Evolutionary conservation across 768 basidiomycete species (phyloP).

Genomic region (Candolleomyces efflorescens): DNA sequence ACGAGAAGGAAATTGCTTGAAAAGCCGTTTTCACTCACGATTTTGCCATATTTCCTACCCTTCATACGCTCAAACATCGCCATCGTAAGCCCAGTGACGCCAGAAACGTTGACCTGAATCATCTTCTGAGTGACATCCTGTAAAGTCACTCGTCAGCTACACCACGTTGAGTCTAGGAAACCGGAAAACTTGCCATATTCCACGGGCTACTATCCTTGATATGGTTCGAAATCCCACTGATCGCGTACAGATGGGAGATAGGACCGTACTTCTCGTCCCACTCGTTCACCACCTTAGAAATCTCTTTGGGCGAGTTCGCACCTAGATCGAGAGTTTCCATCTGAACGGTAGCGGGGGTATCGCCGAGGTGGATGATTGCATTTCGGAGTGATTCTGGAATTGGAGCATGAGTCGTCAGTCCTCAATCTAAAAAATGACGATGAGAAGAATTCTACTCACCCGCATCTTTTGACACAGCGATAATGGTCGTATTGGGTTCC

Average conservation of each 20-base stretch:
- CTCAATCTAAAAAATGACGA: background rate
- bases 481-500: constrained; percentile 21
- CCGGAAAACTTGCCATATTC: constrained; percentile 16
- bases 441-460: constrained; percentile 15
- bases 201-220: constrained; percentile 15
- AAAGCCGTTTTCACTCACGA: constrained; percentile 15
- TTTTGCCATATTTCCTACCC: constrained; percentile 22
- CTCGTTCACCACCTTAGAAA: constrained; percentile 14
- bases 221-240: constrained; percentile 22
- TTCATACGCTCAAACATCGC: constrained; percentile 29
- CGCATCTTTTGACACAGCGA: constrained; percentile 21
- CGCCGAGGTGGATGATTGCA: constrained; percentile 17
- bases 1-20: background rate
- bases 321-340: constrained; percentile 20
- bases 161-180: background rate
- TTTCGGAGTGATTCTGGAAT: constrained; percentile 14
- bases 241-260: constrained; percentile 27
- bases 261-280: constrained; percentile 25
- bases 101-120: constrained; percentile 26
- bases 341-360: constrained; percentile 18
- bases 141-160: background rate
- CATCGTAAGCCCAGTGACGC: constrained; percentile 19
- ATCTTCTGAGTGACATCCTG: constrained; percentile 23
- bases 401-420: background rate
- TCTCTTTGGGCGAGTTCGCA: constrained; percentile 13